Percentiles rank a stretch among this genome's conserved stretches.
Conservation (phyloP, 169 alveolate species). For the Ichthyophthirius multifiliis region DNA sequence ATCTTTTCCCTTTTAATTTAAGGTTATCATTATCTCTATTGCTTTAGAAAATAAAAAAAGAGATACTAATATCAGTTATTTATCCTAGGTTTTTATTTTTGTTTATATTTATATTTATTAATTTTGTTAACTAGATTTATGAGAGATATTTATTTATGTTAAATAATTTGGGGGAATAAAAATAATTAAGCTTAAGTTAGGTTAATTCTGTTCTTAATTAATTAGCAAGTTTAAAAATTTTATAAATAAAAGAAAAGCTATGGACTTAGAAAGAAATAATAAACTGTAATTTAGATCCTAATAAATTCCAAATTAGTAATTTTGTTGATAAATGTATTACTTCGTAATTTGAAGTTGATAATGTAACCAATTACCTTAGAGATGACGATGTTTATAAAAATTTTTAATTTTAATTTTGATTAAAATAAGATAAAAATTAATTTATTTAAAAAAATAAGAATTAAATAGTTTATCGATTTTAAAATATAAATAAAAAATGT, state of each 20-base stretch:
- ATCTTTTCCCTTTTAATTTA: not conserved
- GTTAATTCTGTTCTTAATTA: not conserved
- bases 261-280: not conserved
- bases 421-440: too few species aligned
- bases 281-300: not conserved
- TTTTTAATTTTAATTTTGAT: not conserved
- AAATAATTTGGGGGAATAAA: not conserved
- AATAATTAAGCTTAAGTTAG: not conserved
- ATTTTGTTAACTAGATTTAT: not conserved
- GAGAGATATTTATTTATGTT: not conserved
- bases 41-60: conserved; percentile 19
- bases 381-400: not conserved
- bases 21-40: conserved; percentile 11
- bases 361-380: conserved; percentile 2
- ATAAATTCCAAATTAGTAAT: not conserved
- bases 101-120: not conserved
- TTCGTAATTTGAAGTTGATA: not conserved
- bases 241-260: not conserved
- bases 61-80: not conserved
- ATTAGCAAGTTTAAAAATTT: not conserved
- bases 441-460: too few species aligned
- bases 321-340: not conserved
- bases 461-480: too few species aligned
- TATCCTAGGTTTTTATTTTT: not conserved
- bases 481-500: too few species aligned